phyloP scores from a whole-genome alignment of 768 basidiomycete genomes.

The Leccinum disarticulatum region DNA sequence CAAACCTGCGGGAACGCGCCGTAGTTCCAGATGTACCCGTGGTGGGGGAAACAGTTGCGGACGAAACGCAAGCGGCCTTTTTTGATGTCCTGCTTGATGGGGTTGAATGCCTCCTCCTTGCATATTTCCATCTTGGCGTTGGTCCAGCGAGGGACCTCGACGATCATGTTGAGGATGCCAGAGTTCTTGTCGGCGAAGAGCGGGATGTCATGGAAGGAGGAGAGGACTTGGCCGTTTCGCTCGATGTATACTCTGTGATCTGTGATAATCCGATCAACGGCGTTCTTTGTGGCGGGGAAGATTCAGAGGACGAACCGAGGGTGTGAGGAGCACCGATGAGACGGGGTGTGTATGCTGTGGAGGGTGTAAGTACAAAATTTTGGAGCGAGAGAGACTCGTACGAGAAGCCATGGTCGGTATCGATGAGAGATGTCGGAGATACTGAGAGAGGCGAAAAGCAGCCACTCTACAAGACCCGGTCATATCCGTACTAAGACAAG shows the following conservation, averaged over 20 bases:
- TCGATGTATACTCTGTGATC: constrained; percentile 97
- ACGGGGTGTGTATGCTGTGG: constrained; percentile 67
- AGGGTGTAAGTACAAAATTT: constrained; percentile 2
- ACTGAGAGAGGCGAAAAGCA: constrained; percentile 55
- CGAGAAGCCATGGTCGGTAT: constrained; percentile 43
- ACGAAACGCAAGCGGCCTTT: constrained; percentile 95
- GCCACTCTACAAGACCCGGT: constrained; percentile 19
- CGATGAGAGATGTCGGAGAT: constrained; percentile 57
- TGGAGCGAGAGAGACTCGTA: not conserved
- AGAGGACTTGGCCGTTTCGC: constrained; percentile 79
- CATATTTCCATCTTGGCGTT: constrained; percentile 99
- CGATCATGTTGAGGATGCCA: constrained; percentile 98
- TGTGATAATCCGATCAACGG: constrained; percentile 63
- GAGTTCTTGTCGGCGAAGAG: constrained; percentile 95
- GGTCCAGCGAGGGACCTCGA: constrained; percentile 98
- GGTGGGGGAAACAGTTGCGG: constrained; percentile 99
- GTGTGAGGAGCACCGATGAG: constrained; percentile 90
- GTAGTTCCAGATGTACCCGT: constrained; percentile 99
- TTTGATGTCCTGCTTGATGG: constrained; percentile 99
- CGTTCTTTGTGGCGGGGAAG: constrained; percentile 1
- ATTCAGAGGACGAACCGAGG: constrained; percentile 69
- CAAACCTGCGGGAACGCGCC: constrained; percentile 98
- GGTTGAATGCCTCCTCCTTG: constrained; percentile 98
- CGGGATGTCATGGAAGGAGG: constrained; percentile 94
- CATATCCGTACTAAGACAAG: constrained; percentile 21